Base-by-base conservation (phyloP, 176 grass and related monocot species). In the Otatea glauca region DNA sequence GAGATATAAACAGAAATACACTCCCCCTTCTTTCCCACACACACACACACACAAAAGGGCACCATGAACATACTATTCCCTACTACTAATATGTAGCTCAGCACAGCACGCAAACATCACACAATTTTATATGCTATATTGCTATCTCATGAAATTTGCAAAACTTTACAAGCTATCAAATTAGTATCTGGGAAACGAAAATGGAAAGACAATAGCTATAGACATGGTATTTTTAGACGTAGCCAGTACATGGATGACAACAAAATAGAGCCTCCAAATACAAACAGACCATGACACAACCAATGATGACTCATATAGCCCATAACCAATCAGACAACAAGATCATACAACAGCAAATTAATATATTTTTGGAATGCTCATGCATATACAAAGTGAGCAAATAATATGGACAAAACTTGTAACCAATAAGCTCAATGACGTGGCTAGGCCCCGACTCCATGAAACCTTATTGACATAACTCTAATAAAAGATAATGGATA, bases 261-360 rank as follows among this genome's bases (percentile, higher is more conserved):
- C 24, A 86, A 84, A 81, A 75, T 37, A 59, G 6, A 3, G 17
- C 48, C 61, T 58, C 20, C 41, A 68, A 78, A 42, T 68, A 20
- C 49, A 83, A 68, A 73, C 2, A 79, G 25, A 18, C 17, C 23
- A 69, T 45, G 63, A 83, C 17, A 2, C 51, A 51, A 74, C 39
- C 39, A 89, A 80, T 70, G 37, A 35, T 77, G 32, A 20, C 63
- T 71, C 24, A 62, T 71, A 77, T 45, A 70, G 8, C 44, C 48
- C 32, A 70, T 85, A 81, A 55, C 63, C 34, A 75, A 86, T 81
- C 64, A 77, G 43, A 27, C 16, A 75, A 62, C 14, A 80, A 49
- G 13, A 72, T 76, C 77, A 87, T 29, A 42, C 15, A 67, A 74
- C 7, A 62, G 12, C 62, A 8, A 67, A 79, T 82, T 70, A 71